Evolutionary conservation across 768 basidiomycete genomes (phyloP).

Genomic region (Suillus subaureus): DNA sequence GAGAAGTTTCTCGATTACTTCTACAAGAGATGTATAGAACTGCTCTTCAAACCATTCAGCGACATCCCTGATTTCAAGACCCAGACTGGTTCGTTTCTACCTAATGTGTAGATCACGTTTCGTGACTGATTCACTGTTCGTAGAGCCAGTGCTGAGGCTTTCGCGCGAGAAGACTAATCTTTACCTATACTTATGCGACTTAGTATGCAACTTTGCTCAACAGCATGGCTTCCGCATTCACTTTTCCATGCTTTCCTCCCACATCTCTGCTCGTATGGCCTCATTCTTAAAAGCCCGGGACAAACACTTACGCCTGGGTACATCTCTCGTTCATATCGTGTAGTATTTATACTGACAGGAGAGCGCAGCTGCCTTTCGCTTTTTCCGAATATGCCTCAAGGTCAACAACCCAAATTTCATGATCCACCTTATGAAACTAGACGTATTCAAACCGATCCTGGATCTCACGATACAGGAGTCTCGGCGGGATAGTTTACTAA

Average conservation of each 20-base stretch:
- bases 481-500: slow-evolving; percentile 86
- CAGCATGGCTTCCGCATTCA: slow-evolving; percentile 94
- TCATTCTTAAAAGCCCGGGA: slow-evolving; percentile 80
- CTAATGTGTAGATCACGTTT: not conserved
- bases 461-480: slow-evolving; percentile 85
- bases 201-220: slow-evolving; percentile 83
- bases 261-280: slow-evolving; percentile 73
- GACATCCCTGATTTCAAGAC: slow-evolving; percentile 72
- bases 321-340: slow-evolving; percentile 28
- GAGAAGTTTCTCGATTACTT: slow-evolving; percentile 94
- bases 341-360: slow-evolving; percentile 14
- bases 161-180: slow-evolving; percentile 81
- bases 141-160: slow-evolving; percentile 57
- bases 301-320: slow-evolving; percentile 92
- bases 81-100: slow-evolving; percentile 39
- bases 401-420: slow-evolving; percentile 79
- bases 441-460: slow-evolving; percentile 81
- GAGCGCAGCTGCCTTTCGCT: slow-evolving; percentile 81
- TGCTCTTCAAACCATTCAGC: slow-evolving; percentile 78
- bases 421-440: slow-evolving; percentile 79
- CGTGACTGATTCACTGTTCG: slow-evolving; percentile 9
- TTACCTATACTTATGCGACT: slow-evolving; percentile 86
- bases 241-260: slow-evolving; percentile 84
- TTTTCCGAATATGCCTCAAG: slow-evolving; percentile 84
- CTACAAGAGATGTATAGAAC: slow-evolving; percentile 80